Evolutionary conservation across 495 filamentous ascomycete genomes (phyloP), one percentile per base, ranked within the genome.

Genomic region (Penicillium subrubescens): DNA sequence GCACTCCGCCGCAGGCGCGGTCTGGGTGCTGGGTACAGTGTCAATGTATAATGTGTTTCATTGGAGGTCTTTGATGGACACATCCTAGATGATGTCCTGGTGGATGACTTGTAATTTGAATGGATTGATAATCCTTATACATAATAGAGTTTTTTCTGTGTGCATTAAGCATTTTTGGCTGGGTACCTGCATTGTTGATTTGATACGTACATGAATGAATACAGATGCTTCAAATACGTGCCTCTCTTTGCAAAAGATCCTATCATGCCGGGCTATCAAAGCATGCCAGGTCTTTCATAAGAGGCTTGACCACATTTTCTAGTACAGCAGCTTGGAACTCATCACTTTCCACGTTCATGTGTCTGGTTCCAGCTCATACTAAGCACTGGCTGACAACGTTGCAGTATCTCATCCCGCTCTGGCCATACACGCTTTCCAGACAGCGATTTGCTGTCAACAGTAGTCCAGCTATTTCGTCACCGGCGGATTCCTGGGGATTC

Each of bases 1-100:
- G 65, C 69, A 25, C 57, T 81, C 48, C 68, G 72, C 44, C 74
- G 78, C 50, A 69, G 76, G 21, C 61, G 75, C 35, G 69, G 73
- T 8, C 71, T 81, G 7, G 80, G 80, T 43, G 69, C 60, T 33
- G 79, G 78, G 15, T 82, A 82, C 64, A 82, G 80, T 68, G 66
- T 67, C 50, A 81, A 80, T 73, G 80, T 82, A 52, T 82, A 69
- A 75, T 63, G 57, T 68, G 31, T 43, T 43, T 64, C 31, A 25
- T 21, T 54, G 15, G 14, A n/a, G 19, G 51, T 11, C 19, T 39
- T 56, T n/a, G 21, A 17, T 62, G 39, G 43, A 50, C 31, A 34
- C 44, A 27, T 60, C 48, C 43, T 56, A 39, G 14, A 56, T 35
- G 41, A 48, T 43, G 25, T 63, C 23, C 59, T 19, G 34, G 39